Conservation (phyloP, 495 filamentous ascomycete species). For the Penicillium egyptiacum region DNA sequence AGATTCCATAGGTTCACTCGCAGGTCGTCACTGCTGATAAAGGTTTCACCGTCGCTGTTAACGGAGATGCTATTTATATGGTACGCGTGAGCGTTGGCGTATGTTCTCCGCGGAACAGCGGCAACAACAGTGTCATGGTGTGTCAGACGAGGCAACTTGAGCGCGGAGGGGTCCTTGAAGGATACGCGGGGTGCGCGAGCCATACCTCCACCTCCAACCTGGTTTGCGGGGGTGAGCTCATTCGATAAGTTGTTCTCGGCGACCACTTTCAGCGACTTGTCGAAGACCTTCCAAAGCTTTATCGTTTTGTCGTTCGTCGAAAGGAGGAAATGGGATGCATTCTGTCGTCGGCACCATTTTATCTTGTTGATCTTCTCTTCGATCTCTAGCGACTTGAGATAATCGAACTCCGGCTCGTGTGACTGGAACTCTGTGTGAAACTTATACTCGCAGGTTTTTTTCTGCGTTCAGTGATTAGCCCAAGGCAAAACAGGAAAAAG, state of each 20-base stretch:
- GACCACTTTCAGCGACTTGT: conserved; percentile 98
- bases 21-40: conserved; percentile 97
- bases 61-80: conserved; percentile 99
- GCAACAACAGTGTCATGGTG: conserved; percentile 99
- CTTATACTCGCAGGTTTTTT: conserved; percentile 99
- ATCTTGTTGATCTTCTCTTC: conserved; percentile 99
- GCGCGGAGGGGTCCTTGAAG: conserved; percentile 75
- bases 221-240: conserved; percentile 81
- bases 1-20: conserved; percentile 98
- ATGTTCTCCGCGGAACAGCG: conserved; percentile 90
- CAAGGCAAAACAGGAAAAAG: conserved; percentile 21
- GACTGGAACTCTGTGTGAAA: conserved; percentile 99
- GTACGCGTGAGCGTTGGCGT: conserved; percentile 97
- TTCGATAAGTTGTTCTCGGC: conserved; percentile 98
- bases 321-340: conserved; percentile 95
- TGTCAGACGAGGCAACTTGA: conserved; percentile 92
- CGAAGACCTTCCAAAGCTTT: conserved; percentile 99
- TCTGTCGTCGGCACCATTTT: conserved; percentile 98
- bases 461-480: conserved; percentile 53
- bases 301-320: conserved; percentile 99
- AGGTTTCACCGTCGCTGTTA: conserved; percentile 98
- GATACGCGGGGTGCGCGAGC: conserved; percentile 66
- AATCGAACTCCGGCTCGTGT: conserved; percentile 98
- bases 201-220: conserved; percentile 70
- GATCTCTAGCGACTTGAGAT: conserved; percentile 97